Conservation (phyloP, 1,284 basidiomycete species). For the Sphagnurus paluster region DNA sequence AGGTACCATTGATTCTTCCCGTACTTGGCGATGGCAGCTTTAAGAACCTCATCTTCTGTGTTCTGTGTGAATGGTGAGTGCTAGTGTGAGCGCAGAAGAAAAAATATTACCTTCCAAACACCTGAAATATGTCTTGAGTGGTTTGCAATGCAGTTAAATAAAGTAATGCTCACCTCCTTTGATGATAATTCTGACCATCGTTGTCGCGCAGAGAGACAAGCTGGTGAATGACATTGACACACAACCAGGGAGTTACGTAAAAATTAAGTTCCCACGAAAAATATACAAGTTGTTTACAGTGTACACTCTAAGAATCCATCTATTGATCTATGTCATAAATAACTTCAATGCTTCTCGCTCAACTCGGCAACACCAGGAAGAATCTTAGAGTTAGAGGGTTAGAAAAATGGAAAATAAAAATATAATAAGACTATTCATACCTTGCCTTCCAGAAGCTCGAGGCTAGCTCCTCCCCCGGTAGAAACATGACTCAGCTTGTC, state of each 20-base stretch:
- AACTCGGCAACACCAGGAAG: constrained; percentile 86
- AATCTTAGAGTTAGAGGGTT: constrained; percentile 41
- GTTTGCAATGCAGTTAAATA: constrained; percentile 1
- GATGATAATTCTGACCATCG: constrained; percentile 89
- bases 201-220: constrained; percentile 5
- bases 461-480: constrained; percentile 94
- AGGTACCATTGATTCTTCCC: constrained; percentile 93
- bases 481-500: constrained; percentile 94
- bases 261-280: constrained; percentile 13
- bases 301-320: constrained; percentile 5
- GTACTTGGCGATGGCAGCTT: constrained; percentile 97
- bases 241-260: constrained; percentile 10
- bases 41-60: constrained; percentile 96
- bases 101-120: constrained; percentile 65
- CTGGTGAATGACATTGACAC: not conserved
- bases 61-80: constrained; percentile 48
- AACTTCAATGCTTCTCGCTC: constrained; percentile 48
- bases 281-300: not conserved
- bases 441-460: constrained; percentile 97
- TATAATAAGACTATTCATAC: constrained; percentile 38
- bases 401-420: not conserved
- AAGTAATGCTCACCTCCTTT: constrained; percentile 70
- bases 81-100: not conserved
- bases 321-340: not conserved
- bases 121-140: constrained; percentile 34